Evolutionary conservation across 2,329 filamentous ascomycete species (phyloP).

Genomic region (Pseudocercospora vitis): DNA sequence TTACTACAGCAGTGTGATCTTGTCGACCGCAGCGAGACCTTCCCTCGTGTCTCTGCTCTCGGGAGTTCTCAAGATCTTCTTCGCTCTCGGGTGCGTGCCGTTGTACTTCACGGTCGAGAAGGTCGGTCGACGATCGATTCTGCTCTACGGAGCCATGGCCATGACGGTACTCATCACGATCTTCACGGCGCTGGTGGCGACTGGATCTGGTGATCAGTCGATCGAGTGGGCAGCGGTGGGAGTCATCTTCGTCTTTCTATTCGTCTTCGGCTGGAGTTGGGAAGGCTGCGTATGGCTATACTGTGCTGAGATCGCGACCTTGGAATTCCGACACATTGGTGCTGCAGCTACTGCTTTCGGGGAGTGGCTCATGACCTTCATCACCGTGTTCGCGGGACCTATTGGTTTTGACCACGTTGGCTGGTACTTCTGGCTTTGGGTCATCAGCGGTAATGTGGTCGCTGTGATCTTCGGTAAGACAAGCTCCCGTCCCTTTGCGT

Average conservation of each 20-base stretch:
- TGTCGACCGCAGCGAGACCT: constrained; percentile 13
- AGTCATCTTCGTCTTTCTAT: constrained; percentile 17
- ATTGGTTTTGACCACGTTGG: constrained; percentile 15
- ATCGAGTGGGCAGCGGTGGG: constrained; percentile 17
- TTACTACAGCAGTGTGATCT: constrained; percentile 22
- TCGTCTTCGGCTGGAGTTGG: constrained; percentile 17
- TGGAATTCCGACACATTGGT: constrained; percentile 19
- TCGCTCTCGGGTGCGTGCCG: constrained; percentile 11
- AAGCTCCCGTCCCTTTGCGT: background rate
- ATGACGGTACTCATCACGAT: constrained; percentile 16
- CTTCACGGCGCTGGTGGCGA: constrained; percentile 12
- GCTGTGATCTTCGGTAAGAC: constrained; percentile 13
- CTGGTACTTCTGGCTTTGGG: constrained; percentile 24
- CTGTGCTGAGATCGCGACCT: constrained; percentile 17
- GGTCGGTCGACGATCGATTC: constrained; percentile 12
- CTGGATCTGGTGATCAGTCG: background rate
- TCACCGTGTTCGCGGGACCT: constrained; percentile 17
- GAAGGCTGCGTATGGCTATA: constrained; percentile 17
- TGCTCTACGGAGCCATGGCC: constrained; percentile 17
- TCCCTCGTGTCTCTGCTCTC: constrained; percentile 11
- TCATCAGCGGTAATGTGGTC: constrained; percentile 19
- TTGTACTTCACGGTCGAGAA: constrained; percentile 18
- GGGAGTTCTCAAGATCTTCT: constrained; percentile 20
- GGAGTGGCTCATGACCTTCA: constrained; percentile 19
- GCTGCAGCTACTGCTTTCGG: constrained; percentile 12